A percentile compares a stretch with the other conserved stretches of the same genome.
phyloP scores from a whole-genome alignment of 495 filamentous ascomycete species.

The Thermothielavioides terrestris region DNA sequence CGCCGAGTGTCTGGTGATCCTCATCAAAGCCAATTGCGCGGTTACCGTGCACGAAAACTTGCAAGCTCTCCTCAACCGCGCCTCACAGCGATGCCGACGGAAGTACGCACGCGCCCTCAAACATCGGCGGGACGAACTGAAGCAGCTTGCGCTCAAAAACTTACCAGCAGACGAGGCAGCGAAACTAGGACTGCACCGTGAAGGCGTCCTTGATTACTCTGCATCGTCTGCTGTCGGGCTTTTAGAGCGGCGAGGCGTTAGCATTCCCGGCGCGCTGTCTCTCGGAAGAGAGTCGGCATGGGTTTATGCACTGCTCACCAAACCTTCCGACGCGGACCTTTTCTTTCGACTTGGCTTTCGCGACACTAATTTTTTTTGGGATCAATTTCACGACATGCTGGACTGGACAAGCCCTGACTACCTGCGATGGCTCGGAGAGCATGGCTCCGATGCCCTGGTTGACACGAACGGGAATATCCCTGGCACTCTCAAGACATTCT shows the following conservation, averaged over 20 bases:
- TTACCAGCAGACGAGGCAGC: background rate
- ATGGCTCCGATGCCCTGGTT: too few relatives aligned
- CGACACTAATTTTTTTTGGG: background rate
- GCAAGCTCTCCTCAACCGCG: background rate
- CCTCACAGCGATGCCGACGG: background rate
- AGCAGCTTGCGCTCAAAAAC: background rate
- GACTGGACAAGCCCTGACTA: too few relatives aligned
- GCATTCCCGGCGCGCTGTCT: background rate
- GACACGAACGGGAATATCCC: too few relatives aligned
- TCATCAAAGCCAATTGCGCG: background rate
- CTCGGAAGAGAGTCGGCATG: background rate
- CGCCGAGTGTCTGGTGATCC: background rate
- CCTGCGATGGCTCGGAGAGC: too few relatives aligned
- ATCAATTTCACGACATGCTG: too few relatives aligned
- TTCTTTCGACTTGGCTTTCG: background rate
- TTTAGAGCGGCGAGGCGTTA: background rate
- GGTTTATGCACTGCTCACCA: background rate
- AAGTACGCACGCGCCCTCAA: background rate
- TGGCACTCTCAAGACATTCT: too few relatives aligned
- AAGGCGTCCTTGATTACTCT: background rate
- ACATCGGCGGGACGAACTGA: background rate
- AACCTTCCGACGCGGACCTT: background rate
- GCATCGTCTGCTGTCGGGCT: background rate
- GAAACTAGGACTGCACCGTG: background rate
- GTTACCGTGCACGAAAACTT: background rate